phyloP scores from a whole-genome alignment of 2,329 filamentous ascomycete species.

The Fusarium sp. region DNA sequence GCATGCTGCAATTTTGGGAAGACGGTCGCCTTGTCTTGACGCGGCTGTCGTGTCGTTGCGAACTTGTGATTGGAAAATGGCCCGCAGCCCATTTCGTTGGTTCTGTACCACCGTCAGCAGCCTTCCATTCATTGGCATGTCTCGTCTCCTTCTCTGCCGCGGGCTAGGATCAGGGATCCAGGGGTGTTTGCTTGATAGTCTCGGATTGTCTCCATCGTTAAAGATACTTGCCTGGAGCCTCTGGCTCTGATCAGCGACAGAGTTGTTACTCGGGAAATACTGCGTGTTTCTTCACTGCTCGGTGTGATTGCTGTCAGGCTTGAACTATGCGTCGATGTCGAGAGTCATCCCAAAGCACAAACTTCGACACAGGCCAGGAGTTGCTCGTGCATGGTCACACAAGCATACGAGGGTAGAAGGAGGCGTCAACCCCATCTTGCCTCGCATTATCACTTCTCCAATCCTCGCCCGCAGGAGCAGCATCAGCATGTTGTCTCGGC shows the following conservation, averaged over 20 bases:
- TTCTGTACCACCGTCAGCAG: slow-evolving; percentile 11
- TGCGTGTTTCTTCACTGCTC: neutral
- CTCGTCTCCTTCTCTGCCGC: slow-evolving; percentile 6
- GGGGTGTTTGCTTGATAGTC: slow-evolving; percentile 25
- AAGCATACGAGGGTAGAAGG: neutral
- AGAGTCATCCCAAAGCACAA: neutral
- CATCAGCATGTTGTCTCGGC: neutral
- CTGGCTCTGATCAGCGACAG: neutral
- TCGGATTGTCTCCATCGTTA: neutral
- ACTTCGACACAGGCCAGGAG: neutral
- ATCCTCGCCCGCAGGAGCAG: neutral
- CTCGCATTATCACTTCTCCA: neutral
- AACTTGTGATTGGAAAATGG: slow-evolving; percentile 13
- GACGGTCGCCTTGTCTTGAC: slow-evolving; percentile 4
- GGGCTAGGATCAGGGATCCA: slow-evolving; percentile 25
- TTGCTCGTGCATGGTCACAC: neutral
- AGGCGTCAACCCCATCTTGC: neutral
- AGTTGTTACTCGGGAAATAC: neutral
- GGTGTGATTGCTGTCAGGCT: neutral
- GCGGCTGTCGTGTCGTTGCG: slow-evolving; percentile 17
- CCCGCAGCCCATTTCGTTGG: slow-evolving; percentile 5
- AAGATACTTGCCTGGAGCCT: slow-evolving; percentile 14
- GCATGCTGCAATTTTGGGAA: slow-evolving; percentile 28
- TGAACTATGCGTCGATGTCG: neutral
- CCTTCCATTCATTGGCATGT: slow-evolving; percentile 2